Conservation (phyloP, 441 rosid species). For the Erodium texanum region DNA sequence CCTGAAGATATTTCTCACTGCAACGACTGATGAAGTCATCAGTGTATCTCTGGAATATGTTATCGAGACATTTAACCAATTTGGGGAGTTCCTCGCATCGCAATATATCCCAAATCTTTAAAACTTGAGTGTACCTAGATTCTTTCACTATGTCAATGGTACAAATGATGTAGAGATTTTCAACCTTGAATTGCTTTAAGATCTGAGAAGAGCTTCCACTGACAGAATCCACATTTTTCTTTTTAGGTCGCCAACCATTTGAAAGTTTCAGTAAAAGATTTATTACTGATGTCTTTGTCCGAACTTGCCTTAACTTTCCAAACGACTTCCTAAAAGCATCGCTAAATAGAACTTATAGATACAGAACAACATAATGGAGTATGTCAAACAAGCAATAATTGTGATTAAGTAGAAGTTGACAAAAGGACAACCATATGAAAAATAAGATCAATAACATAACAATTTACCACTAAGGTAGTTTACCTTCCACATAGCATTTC, state of each 20-base stretch:
- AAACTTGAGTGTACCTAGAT: constrained; percentile 20
- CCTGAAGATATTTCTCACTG: constrained; percentile 30
- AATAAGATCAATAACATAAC: neutral
- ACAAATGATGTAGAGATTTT: constrained; percentile 24
- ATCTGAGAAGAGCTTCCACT: constrained; percentile 22
- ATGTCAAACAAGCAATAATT: neutral
- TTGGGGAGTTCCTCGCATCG: constrained; percentile 19
- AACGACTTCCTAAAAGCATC: constrained; percentile 36
- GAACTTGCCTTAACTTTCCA: constrained; percentile 19
- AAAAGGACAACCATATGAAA: neutral
- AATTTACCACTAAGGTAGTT: neutral
- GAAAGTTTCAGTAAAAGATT: constrained; percentile 29
- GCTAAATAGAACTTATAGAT: constrained; percentile 29
- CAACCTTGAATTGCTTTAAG: too few species aligned
- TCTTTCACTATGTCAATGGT: constrained; percentile 33
- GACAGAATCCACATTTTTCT: constrained; percentile 14
- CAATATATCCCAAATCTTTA: constrained; percentile 43
- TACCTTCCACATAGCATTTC: constrained; percentile 42
- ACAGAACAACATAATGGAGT: neutral
- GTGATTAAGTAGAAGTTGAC: neutral
- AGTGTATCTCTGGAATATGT: constrained; percentile 23
- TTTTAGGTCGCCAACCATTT: constrained; percentile 43
- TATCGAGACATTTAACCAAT: constrained; percentile 26
- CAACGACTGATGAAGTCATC: constrained; percentile 32
- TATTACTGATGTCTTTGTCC: constrained; percentile 19